Evolutionary conservation across 2,329 filamentous ascomycete genomes (phyloP).

Genomic region (Harringtonia lauricola): DNA sequence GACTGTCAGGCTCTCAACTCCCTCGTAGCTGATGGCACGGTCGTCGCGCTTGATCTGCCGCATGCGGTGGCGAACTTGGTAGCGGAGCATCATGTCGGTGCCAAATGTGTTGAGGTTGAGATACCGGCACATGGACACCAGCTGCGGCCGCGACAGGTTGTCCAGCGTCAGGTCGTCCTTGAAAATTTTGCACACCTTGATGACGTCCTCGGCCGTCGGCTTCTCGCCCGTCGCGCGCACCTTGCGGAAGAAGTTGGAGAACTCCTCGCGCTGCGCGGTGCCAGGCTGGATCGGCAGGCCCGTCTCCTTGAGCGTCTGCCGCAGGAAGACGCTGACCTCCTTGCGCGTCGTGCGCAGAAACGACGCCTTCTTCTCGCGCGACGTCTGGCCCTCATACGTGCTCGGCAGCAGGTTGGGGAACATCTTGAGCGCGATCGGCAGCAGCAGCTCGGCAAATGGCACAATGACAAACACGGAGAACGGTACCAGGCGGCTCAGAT

Average conservation of each 20-base stretch:
- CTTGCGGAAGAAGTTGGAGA: constrained; percentile 95
- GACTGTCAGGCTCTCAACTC: constrained; percentile 87
- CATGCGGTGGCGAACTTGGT: constrained; percentile 96
- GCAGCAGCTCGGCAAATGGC: constrained; percentile 84
- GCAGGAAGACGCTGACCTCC: constrained; percentile 84
- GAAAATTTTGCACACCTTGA: constrained; percentile 98
- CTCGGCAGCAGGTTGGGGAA: constrained; percentile 97
- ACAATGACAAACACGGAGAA: constrained; percentile 97
- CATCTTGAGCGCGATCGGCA: constrained; percentile 82
- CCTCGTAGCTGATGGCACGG: constrained; percentile 85
- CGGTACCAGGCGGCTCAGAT: constrained; percentile 82
- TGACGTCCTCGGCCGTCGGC: constrained; percentile 81
- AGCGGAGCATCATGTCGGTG: constrained; percentile 94
- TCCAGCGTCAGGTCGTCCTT: constrained; percentile 95
- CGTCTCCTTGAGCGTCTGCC: constrained; percentile 83
- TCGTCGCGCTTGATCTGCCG: constrained; percentile 98
- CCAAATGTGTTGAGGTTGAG: constrained; percentile 97
- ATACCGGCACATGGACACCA: constrained; percentile 96
- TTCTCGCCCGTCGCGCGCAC: constrained; percentile 82
- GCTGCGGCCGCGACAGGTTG: constrained; percentile 88
- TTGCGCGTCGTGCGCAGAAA: constrained; percentile 77
- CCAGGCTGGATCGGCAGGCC: constrained; percentile 76
- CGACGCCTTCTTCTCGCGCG: constrained; percentile 79
- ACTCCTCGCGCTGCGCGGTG: constrained; percentile 85
- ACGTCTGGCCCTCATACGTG: constrained; percentile 88